These are phyloP conservation scores for Coccinonectria pachysandricola DNA, from an alignment of 2,329 filamentous ascomycete genomes.

Conservation along the genomic window DNA sequence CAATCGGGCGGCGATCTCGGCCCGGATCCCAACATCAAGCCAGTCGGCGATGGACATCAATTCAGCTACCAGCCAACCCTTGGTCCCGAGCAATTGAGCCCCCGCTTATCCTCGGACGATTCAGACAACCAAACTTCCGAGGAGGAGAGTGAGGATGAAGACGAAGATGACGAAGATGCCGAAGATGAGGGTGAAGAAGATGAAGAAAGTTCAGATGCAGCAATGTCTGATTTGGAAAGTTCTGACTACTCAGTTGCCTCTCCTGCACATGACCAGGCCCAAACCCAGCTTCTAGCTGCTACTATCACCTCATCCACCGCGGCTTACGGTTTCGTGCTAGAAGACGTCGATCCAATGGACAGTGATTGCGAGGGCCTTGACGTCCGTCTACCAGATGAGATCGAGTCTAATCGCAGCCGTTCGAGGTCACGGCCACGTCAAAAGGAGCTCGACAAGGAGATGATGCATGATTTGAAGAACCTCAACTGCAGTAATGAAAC, in stretches of 20 bases:
- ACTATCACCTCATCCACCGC: conserved; percentile 9
- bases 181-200: conserved; percentile 9
- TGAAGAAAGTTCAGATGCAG: conserved; percentile 9
- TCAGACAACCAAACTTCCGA: conserved; percentile 8
- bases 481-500: conserved; percentile 34
- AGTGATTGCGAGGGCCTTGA: conserved; percentile 32
- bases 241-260: conserved; percentile 15
- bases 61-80: conserved; percentile 30
- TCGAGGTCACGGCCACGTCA: conserved; percentile 29
- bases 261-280: conserved; percentile 7
- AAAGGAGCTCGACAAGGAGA: conserved; percentile 30
- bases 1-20: conserved; percentile 20
- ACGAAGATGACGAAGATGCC: conserved; percentile 10
- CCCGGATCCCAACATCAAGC: conserved; percentile 31
- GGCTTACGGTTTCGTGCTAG: conserved; percentile 28
- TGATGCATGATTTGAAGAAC: conserved; percentile 34
- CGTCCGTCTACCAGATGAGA: conserved; percentile 33
- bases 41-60: conserved; percentile 31
- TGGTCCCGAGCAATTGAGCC: conserved; percentile 26
- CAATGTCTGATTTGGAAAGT: conserved; percentile 13
- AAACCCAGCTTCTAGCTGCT: conserved; percentile 11
- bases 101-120: conserved; percentile 24
- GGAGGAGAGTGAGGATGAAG: conserved; percentile 18
- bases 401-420: conserved; percentile 36
- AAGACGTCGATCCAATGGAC: conserved; percentile 38